Evolutionary conservation across 257 asterid species (phyloP), one percentile per base, ranked within the genome.

Genomic region (Ilex asprella): DNA sequence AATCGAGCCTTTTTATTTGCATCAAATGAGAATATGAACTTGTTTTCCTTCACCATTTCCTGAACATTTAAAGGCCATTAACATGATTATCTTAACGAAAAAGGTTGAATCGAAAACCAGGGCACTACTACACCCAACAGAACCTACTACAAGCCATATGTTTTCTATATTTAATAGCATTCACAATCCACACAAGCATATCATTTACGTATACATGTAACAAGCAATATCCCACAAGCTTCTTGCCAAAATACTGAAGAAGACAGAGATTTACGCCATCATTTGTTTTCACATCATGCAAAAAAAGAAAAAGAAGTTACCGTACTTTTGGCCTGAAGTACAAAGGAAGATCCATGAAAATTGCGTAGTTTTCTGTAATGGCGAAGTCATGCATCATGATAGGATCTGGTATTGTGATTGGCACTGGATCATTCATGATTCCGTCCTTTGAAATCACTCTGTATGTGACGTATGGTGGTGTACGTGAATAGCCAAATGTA

Each of bases 301-400:
- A 35, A 35, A 35, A 8, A 35, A 35, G 41, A 35, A 35, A 35
- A 8, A 35, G 8, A 35, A 35, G 5, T 35, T 35, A 8, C 8
- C 62, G 31, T 72, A 91, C 98, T 95, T 81, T 84, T 41, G 98
- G 97, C 67, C 67, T 84, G 81, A 86, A 86, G 79, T 66, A 77
- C 65, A 92, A 66, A 11, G 99, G 99, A 47, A 89, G 94, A 82
- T 92, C 99, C 97, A 92, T 75, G 72, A 92, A 85, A 67, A 92
- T 70, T 3, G 96, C 95, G 82, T 89, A 92, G 67, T 92, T 92
- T 74, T 92, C 97, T 63, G 99, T 89, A 70, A 92, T 92, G 80
- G 98, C 98, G 73, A 92, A 92, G 78, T 92, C 98, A 70, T 92
- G 98, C 95, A 92, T 86, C 99, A 92, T 86, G 75, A 89, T 66